These are phyloP conservation scores for Oenanthe sinensis DNA, from an alignment of 129 eudicot genomes.

Conservation along the genomic window DNA sequence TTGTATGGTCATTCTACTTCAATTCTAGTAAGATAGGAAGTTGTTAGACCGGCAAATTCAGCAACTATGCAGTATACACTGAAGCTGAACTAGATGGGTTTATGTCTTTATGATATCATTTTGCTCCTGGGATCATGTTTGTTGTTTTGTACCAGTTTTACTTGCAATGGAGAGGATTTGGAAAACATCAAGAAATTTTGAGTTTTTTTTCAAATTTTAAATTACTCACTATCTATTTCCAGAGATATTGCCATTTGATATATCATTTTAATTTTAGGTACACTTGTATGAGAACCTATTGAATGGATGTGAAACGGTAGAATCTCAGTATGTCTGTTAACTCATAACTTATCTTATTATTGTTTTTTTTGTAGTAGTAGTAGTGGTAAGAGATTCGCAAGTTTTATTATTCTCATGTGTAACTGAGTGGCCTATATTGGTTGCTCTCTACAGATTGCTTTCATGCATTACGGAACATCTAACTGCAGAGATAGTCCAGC, in stretches of 20 bases:
- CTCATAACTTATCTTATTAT: slow-evolving; percentile 18
- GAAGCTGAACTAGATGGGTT: background rate
- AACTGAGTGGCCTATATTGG: slow-evolving; percentile 7
- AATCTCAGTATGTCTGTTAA: slow-evolving; percentile 77
- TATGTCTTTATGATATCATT: background rate
- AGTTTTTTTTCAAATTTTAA: background rate
- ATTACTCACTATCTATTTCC: slow-evolving; percentile 9
- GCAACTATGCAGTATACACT: background rate
- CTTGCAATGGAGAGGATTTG: background rate
- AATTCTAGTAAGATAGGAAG: background rate
- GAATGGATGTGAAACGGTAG: slow-evolving; percentile 93
- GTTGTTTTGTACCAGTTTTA: background rate
- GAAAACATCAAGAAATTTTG: background rate
- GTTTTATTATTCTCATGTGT: slow-evolving; percentile 4
- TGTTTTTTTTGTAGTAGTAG: background rate
- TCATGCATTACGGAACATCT: slow-evolving; percentile 95
- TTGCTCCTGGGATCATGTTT: background rate
- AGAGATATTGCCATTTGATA: slow-evolving; percentile 7
- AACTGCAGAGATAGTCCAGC: slow-evolving; percentile 94
- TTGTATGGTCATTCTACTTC: background rate
- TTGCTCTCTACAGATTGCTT: slow-evolving; percentile 58
- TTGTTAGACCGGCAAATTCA: background rate
- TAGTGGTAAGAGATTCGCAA: background rate
- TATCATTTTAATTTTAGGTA: slow-evolving; percentile 41
- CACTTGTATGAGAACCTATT: slow-evolving; percentile 89